Percentiles rank a stretch among this genome's conserved stretches.
Conservation (phyloP, 2,329 filamentous ascomycete genomes). For the Delphinella strobiligena region DNA sequence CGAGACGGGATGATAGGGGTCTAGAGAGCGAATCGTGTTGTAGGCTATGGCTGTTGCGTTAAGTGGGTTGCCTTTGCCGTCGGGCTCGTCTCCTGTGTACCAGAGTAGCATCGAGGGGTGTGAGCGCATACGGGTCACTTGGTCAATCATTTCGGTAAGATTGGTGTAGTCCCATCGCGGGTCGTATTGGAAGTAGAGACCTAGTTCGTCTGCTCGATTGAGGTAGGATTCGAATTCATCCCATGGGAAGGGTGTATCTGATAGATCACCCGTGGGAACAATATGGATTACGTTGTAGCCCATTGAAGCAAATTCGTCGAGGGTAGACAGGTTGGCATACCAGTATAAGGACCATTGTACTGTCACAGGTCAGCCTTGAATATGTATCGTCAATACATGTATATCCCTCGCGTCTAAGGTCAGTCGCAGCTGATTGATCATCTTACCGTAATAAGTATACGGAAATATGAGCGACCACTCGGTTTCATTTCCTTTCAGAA, state of each 20-base stretch:
- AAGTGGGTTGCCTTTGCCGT: conserved; percentile 44
- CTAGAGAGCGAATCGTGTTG: conserved; percentile 34
- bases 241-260: conserved; percentile 26
- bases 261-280: conserved; percentile 14
- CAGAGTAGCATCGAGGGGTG: conserved; percentile 30
- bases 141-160: conserved; percentile 22
- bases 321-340: conserved; percentile 21
- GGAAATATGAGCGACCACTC: conserved; percentile 29
- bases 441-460: conserved; percentile 29
- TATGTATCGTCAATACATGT: too few species aligned
- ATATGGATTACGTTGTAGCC: conserved; percentile 37
- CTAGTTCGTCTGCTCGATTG: conserved; percentile 29
- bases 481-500: conserved; percentile 21
- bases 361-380: neutral
- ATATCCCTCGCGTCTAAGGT: too few species aligned
- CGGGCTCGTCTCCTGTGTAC: conserved; percentile 42
- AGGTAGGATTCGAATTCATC: conserved; percentile 28
- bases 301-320: conserved; percentile 24
- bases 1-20: conserved; percentile 49
- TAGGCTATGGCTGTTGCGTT: conserved; percentile 31
- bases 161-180: conserved; percentile 29
- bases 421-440: neutral
- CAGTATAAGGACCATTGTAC: conserved; percentile 23
- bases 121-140: conserved; percentile 20
- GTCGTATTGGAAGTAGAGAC: conserved; percentile 36